Conservation (phyloP, 2,329 filamentous ascomycete genomes). For the Monosporascus sp. region DNA sequence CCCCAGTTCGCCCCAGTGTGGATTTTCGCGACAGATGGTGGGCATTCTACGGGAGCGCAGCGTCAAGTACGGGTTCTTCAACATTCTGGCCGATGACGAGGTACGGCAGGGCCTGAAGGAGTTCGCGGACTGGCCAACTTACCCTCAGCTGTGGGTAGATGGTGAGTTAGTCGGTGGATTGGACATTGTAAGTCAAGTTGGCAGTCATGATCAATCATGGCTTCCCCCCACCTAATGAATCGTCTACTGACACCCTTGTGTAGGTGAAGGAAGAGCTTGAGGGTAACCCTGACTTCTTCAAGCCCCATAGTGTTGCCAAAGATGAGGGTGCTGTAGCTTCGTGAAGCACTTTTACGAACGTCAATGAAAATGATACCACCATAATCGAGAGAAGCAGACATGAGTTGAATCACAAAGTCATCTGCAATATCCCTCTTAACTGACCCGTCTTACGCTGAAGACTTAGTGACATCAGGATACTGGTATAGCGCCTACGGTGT, state of each 20-base stretch:
- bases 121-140: slow-evolving; percentile 98
- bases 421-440: not conserved
- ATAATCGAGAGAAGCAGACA: not conserved
- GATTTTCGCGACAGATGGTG: slow-evolving; percentile 89
- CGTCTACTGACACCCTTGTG: not conserved
- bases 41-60: slow-evolving; percentile 79
- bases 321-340: slow-evolving; percentile 33
- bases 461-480: no score
- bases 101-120: slow-evolving; percentile 95
- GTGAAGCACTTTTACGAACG: slow-evolving; percentile 7
- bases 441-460: not conserved
- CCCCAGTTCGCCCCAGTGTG: slow-evolving; percentile 79
- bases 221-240: no score
- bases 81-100: slow-evolving; percentile 95
- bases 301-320: slow-evolving; percentile 57
- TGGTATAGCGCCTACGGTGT: no score
- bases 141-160: slow-evolving; percentile 87
- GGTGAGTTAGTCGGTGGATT: slow-evolving; percentile 89
- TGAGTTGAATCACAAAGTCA: not conserved
- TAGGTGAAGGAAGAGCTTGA: slow-evolving; percentile 92
- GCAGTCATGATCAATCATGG: not conserved
- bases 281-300: slow-evolving; percentile 77
- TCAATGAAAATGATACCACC: not conserved
- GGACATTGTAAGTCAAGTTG: slow-evolving; percentile 72
- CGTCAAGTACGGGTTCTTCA: slow-evolving; percentile 98